A percentile compares a stretch with the other conserved stretches of the same genome.
Conservation (phyloP, 352 stramenopile species). For the Globisporangium echinulatum region DNA sequence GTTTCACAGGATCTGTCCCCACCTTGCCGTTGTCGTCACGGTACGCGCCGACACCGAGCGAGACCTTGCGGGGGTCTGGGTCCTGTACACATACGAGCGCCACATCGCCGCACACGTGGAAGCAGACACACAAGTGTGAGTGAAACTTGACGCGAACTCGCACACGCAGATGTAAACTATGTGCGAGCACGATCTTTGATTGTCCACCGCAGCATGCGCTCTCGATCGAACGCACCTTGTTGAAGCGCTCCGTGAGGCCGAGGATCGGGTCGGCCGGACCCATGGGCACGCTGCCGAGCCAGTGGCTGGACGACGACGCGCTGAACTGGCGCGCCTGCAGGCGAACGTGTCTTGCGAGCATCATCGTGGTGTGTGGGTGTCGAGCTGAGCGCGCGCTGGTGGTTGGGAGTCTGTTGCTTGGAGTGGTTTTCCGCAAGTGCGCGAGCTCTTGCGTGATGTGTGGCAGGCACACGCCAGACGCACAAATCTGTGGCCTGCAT, state of each 20-base stretch:
- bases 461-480: neutral
- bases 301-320: constrained; percentile 36
- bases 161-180: neutral
- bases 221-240: constrained; percentile 51
- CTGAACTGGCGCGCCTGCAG: constrained; percentile 37
- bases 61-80: constrained; percentile 92
- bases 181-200: no score
- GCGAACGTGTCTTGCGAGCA: constrained; percentile 28
- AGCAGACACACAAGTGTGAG: neutral
- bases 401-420: constrained; percentile 4
- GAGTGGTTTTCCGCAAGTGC: constrained; percentile 12
- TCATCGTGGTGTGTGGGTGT: constrained; percentile 10
- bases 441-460: neutral
- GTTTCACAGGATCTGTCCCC: neutral
- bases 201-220: no score
- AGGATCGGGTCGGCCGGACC: constrained; percentile 96
- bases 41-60: constrained; percentile 98
- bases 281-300: constrained; percentile 88
- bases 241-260: constrained; percentile 90
- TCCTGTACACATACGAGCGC: constrained; percentile 48
- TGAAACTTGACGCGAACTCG: constrained; percentile 1
- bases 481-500: neutral
- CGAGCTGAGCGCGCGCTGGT: neutral
- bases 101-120: neutral
- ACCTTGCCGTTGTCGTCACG: constrained; percentile 90